phyloP scores from a whole-genome alignment of 768 basidiomycete species.

The Porpolomopsis calyptriformis region DNA sequence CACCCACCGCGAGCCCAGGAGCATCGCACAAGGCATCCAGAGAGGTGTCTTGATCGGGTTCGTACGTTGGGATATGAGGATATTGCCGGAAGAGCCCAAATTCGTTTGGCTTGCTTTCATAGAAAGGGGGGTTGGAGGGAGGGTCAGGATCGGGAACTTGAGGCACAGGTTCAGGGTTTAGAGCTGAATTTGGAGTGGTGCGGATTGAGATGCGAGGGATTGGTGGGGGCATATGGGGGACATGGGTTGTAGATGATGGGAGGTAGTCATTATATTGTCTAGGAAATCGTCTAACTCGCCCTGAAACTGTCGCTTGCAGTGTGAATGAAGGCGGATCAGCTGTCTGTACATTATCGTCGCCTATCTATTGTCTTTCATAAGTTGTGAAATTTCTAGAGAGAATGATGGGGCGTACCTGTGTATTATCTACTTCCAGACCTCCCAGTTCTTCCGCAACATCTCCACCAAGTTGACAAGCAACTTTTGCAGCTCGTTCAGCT shows the following conservation, averaged over 20 bases:
- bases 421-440: too few species aligned
- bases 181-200: neutral
- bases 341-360: neutral
- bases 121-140: neutral
- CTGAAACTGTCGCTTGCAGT: neutral
- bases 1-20: neutral
- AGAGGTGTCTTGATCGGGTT: neutral
- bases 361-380: neutral
- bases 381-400: too few species aligned
- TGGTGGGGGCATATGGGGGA: neutral
- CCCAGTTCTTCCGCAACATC: too few species aligned
- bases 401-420: too few species aligned
- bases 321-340: too few species aligned
- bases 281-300: neutral
- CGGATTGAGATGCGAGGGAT: neutral
- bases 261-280: neutral
- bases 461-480: too few species aligned
- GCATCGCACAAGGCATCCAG: neutral
- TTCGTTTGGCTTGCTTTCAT: neutral
- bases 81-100: slow-evolving; percentile 2
- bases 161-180: neutral
- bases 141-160: neutral
- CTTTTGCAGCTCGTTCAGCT: too few species aligned
- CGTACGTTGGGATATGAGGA: neutral
- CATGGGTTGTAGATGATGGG: neutral